Evolutionary conservation across 768 basidiomycete species (phyloP), one percentile per base, ranked within the genome.

Genomic region (Suillus decipiens): DNA sequence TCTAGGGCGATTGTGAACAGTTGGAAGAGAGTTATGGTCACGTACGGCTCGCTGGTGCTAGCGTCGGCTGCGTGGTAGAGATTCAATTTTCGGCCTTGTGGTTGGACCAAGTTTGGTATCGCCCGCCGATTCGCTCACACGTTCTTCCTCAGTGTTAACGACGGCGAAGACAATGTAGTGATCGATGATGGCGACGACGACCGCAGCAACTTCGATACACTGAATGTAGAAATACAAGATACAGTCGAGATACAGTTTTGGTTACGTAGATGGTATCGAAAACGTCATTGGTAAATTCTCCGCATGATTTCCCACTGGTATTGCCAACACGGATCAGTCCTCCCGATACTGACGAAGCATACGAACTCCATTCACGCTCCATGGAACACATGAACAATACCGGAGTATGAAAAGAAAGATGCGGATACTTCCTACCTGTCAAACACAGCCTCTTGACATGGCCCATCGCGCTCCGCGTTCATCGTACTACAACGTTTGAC

Each of bases 61-160:
- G 39, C 24, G 51, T 53, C 34, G 19, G 11, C 31, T 53, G 51
- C 51, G 51, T 53, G 37, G 56, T 57, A 57, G 56, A 41, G 56
- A 57, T 57, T 57, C 55, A 39, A 17, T 17, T 41, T 28, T 19
- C 28, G 48, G 28, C 37, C 56, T n/a, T 39, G 37, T 19, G 12
- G 24, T 41, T 57, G 39, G 10, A 24, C 56, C 39, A 57, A 57
- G 56, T 57, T 57, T 57, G 56, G 56, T 57, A 57, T 57, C 22
- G 37, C 17, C 56, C 10, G 24, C 15, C 41, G 17, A 57, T 28
- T 57, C 39, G 56, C 37, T 57, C 56, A 57, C 56, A 57, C 56
- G 56, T 57, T 57, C 56, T 28, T 57, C 56, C 24, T 41, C 39
- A 41, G 17, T 39, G 37, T 24, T 11, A 31, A 57, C 24, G 17